Evolutionary conservation across 2,329 filamentous ascomycete genomes (phyloP).

Genomic region (Fusarium hainanense): DNA sequence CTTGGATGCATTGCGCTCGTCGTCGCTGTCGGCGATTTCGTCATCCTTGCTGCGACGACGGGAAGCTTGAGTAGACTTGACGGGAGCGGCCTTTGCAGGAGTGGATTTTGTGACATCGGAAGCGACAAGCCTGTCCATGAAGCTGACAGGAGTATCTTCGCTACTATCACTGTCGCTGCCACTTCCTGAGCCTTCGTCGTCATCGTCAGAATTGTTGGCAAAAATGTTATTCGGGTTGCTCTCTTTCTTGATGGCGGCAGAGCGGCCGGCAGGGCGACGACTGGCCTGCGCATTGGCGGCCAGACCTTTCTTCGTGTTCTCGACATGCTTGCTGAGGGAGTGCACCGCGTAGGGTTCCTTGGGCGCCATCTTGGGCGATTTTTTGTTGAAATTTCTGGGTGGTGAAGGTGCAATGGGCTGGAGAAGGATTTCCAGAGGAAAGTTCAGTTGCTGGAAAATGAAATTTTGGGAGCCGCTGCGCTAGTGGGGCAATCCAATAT

Average conservation of each 20-base stretch:
- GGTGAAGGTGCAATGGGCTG: slow-evolving; percentile 40
- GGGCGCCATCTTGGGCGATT: slow-evolving; percentile 50
- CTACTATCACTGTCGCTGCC: slow-evolving; percentile 43
- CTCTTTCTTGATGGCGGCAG: slow-evolving; percentile 49
- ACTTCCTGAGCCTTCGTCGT: slow-evolving; percentile 48
- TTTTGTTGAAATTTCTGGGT: slow-evolving; percentile 21
- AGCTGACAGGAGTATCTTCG: slow-evolving; percentile 39
- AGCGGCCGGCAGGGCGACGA: slow-evolving; percentile 43
- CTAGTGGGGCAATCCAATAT: slow-evolving; percentile 35
- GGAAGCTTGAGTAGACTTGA: slow-evolving; percentile 31
- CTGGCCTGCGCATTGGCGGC: slow-evolving; percentile 51
- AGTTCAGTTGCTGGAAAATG: slow-evolving; percentile 37
- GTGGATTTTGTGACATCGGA: slow-evolving; percentile 32
- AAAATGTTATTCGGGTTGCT: slow-evolving; percentile 47
- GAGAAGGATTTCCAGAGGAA: slow-evolving; percentile 32
- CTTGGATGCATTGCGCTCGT: slow-evolving; percentile 49
- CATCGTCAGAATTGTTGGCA: slow-evolving; percentile 47
- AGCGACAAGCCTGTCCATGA: slow-evolving; percentile 50
- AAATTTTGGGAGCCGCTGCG: slow-evolving; percentile 45
- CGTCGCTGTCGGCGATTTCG: slow-evolving; percentile 58
- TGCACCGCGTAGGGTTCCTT: slow-evolving; percentile 52
- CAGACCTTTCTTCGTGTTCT: slow-evolving; percentile 52
- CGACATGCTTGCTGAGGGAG: slow-evolving; percentile 54
- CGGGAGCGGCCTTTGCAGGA: slow-evolving; percentile 15
- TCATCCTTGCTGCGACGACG: slow-evolving; percentile 49